Percentiles rank a stretch among this genome's conserved stretches.
These are phyloP conservation scores for Blastomyces percursus DNA, from an alignment of 2,329 filamentous ascomycete genomes.

Conservation along the genomic window DNA sequence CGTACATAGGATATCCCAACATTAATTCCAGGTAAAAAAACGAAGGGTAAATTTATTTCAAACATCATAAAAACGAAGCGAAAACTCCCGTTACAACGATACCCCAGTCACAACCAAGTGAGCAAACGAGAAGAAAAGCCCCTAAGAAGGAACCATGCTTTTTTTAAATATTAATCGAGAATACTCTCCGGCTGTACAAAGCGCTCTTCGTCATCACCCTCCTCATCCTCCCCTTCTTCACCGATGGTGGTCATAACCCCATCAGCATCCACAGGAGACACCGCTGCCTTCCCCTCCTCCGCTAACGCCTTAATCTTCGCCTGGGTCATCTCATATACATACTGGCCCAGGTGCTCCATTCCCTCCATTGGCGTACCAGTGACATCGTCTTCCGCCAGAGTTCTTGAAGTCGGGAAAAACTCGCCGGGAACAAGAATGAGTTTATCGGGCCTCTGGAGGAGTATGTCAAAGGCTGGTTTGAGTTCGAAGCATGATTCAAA, in stretches of 20 bases:
- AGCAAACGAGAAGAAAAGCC: background rate
- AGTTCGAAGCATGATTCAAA: conserved; percentile 87
- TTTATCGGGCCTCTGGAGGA: conserved; percentile 69
- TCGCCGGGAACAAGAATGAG: conserved; percentile 74
- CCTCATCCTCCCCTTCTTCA: conserved; percentile 27
- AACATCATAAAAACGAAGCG: background rate
- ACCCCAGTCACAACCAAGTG: background rate
- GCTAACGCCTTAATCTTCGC: conserved; percentile 50
- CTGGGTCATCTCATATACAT: conserved; percentile 92
- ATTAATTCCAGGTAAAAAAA: background rate
- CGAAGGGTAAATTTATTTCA: background rate
- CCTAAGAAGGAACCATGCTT: background rate
- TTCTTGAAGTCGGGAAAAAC: conserved; percentile 61
- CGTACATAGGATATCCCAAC: background rate
- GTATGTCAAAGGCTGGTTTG: conserved; percentile 67
- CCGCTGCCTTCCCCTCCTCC: conserved; percentile 27
- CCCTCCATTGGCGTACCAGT: conserved; percentile 66
- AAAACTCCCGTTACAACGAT: background rate
- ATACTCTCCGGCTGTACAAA: conserved; percentile 3
- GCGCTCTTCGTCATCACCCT: conserved; percentile 18
- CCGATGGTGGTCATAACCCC: conserved; percentile 24
- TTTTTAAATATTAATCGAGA: background rate
- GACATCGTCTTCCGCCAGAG: conserved; percentile 28
- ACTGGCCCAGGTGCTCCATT: conserved; percentile 89
- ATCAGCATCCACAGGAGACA: conserved; percentile 23